Percentiles rank a stretch among this genome's conserved stretches.
phyloP scores from a whole-genome alignment of 805 yeast genomes.

The Huiozyma naganishii region DNA sequence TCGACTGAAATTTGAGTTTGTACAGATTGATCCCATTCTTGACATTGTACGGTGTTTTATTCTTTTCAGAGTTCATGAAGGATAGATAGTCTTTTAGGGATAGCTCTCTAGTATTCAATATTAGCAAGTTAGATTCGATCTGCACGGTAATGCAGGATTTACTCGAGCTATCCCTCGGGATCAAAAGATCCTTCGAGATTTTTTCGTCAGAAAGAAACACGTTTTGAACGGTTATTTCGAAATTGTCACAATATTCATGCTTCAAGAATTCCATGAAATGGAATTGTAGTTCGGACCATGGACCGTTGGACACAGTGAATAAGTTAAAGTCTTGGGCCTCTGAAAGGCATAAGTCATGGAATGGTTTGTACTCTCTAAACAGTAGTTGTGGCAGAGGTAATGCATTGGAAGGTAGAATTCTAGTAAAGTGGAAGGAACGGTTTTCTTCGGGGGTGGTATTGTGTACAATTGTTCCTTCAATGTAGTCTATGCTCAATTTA shows the following conservation, averaged over 20 bases:
- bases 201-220: conserved; percentile 21
- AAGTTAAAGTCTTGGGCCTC: conserved; percentile 15
- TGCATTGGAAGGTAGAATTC: conserved; percentile 16
- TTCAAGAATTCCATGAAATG: conserved; percentile 12
- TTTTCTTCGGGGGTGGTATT: neutral
- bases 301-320: conserved; percentile 12
- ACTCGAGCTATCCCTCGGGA: neutral
- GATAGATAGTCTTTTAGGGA: neutral
- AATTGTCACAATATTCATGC: conserved; percentile 8
- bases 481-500: conserved; percentile 10
- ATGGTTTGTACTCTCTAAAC: conserved; percentile 19
- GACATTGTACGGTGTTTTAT: neutral
- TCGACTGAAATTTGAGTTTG: conserved; percentile 12
- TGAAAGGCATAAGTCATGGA: conserved; percentile 20
- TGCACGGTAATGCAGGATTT: conserved; percentile 1
- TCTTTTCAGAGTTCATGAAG: neutral
- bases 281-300: conserved; percentile 10
- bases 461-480: conserved; percentile 5
- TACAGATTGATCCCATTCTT: conserved; percentile 11
- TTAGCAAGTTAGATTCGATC: conserved; percentile 1
- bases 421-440: conserved; percentile 9
- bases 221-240: conserved; percentile 15
- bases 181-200: conserved; percentile 1
- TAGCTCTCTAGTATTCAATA: neutral
- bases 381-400: conserved; percentile 14